Evolutionary conservation across 2,329 filamentous ascomycete genomes (phyloP).

Genomic region (Sporothrix humicola): DNA sequence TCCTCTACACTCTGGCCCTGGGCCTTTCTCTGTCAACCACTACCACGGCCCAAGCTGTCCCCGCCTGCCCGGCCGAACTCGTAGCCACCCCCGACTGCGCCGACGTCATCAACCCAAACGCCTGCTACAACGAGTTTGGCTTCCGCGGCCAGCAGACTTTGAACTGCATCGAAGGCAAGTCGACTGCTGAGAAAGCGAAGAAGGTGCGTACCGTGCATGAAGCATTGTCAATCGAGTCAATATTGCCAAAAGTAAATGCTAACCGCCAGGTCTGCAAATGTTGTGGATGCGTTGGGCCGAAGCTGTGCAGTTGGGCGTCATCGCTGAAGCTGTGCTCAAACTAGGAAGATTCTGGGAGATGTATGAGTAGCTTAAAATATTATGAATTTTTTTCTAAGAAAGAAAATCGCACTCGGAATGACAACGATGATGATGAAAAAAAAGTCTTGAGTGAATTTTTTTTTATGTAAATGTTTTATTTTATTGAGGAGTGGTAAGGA

Average conservation of each 20-base stretch:
- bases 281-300: conserved; percentile 46
- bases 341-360: neutral
- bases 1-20: conserved; percentile 38
- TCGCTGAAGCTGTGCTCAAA: conserved; percentile 35
- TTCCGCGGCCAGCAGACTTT: conserved; percentile 46
- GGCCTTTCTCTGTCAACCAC: conserved; percentile 34
- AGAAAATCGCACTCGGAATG: no score
- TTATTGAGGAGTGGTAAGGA: no score
- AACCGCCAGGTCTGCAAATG: conserved; percentile 46
- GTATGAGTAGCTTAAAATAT: no score
- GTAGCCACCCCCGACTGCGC: conserved; percentile 48
- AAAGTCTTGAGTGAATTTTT: no score
- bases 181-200: conserved; percentile 43
- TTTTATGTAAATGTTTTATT: no score
- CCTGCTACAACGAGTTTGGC: conserved; percentile 50
- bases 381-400: no score
- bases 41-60: conserved; percentile 41
- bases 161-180: conserved; percentile 46
- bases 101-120: conserved; percentile 49
- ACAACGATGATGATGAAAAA: no score
- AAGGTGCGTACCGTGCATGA: conserved; percentile 41
- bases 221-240: neutral
- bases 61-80: conserved; percentile 46
- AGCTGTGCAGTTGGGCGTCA: conserved; percentile 49
- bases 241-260: neutral